Conservation (phyloP, 805 yeast species). For the Saturnispora besseyi region DNA sequence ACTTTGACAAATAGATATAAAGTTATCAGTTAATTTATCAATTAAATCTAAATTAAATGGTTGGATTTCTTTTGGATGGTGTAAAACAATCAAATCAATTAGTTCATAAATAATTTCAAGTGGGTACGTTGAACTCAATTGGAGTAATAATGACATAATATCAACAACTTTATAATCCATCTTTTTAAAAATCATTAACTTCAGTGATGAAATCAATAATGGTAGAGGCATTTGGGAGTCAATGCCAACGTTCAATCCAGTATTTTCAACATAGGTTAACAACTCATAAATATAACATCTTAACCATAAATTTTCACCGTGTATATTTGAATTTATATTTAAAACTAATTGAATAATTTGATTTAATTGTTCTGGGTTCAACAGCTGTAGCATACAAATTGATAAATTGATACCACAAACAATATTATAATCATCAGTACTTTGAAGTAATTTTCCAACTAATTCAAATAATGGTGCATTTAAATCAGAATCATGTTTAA, state of each 20-base stretch:
- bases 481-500: constrained; percentile 4
- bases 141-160: constrained; percentile 67
- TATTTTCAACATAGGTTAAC: constrained; percentile 5
- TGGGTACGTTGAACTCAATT: constrained; percentile 66
- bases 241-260: constrained; percentile 3
- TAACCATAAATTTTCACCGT: constrained; percentile 9
- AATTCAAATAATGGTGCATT: constrained; percentile 7
- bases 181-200: constrained; percentile 6
- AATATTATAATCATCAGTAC: not conserved
- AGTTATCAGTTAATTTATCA: constrained; percentile 58
- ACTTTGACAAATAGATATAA: constrained; percentile 46
- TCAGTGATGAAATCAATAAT: constrained; percentile 17
- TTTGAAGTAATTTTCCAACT: constrained; percentile 2
- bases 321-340: not conserved
- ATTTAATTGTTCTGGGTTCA: not conserved
- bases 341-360: not conserved
- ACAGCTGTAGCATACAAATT: constrained; percentile 1
- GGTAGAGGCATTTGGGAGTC: constrained; percentile 31
- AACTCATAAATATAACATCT: constrained; percentile 11
- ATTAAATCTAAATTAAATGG: constrained; percentile 80
- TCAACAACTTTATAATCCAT: constrained; percentile 8
- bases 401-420: constrained; percentile 10
- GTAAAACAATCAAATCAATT: constrained; percentile 89
- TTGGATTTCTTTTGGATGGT: constrained; percentile 74
- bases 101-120: constrained; percentile 78